Evolutionary conservation across 2,329 filamentous ascomycete genomes (phyloP), one percentile per base, ranked within the genome.

Genomic region (Trichoderma simmonsii): DNA sequence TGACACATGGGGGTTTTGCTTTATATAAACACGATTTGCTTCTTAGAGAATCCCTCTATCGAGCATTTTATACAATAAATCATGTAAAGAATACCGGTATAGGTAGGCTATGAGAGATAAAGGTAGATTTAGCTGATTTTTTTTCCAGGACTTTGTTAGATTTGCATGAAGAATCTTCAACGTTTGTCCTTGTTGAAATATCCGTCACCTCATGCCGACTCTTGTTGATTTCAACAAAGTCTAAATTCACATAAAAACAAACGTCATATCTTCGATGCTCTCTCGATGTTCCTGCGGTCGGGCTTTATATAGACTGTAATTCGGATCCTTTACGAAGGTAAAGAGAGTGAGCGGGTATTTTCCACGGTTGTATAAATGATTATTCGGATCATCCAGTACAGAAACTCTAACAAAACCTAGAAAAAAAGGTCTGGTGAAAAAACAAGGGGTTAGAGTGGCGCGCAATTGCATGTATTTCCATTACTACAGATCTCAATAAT

Each of bases 211-310:
- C 43, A 21, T 51, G 43, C n/a, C 3, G 6, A 21, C 9, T 21
- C 4, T 21, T 12, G 9, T 11, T 51, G n/a, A 12, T 21, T 51
- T 21, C n/a, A 51, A 21, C 8, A 11, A 4, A 1, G n/a, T 11
- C 1, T 9, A 11, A 11, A n/a, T 48, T 39, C 15, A 18, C 36
- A 18, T 8, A 18, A 39, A 11, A 48, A 11, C 14, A 36, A 9
- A 21, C 4, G 7, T 11, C 3, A 48, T 12, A 51, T 51, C 5
- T 12, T 21, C 5, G 9, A 51, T 51, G n/a, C 4, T 51, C 43
- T 21, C 18, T 21, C 8, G 0, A 11, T 21, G 9, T 48, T 2
- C 1, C 18, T 5, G 43, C 9, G 0, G 4, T 51, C 4, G n/a
- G 11, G n/a, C n/a, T 6, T 51, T 14, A 21, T 6, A 5, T 6